Evolutionary conservation across 306 rosid species (phyloP).

Genomic region (Quercus mongolica): DNA sequence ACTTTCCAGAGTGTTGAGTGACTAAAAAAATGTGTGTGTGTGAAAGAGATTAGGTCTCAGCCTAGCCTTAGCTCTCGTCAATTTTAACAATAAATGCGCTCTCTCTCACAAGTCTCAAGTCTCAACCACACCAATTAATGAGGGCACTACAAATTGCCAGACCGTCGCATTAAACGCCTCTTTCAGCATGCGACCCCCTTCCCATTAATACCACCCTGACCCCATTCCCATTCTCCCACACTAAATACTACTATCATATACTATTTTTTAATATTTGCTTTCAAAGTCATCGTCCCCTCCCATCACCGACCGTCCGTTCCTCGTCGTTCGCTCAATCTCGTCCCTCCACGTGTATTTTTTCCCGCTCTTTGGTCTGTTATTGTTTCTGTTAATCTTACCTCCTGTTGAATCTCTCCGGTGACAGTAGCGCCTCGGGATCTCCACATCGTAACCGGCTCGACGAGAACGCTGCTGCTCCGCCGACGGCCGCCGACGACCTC

Average conservation of each 20-base stretch:
- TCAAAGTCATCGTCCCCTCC: background rate
- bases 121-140: constrained; percentile 32
- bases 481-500: constrained; percentile 46
- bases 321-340: constrained; percentile 13
- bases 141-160: constrained; percentile 34
- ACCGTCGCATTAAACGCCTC: constrained; percentile 32
- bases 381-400: constrained; percentile 15
- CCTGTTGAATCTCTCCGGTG: constrained; percentile 88
- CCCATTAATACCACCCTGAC: constrained; percentile 33
- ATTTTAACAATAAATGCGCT: constrained; percentile 31
- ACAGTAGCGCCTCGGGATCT: constrained; percentile 90
- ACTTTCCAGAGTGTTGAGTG: background rate
- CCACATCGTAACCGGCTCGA: constrained; percentile 90
- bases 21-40: background rate
- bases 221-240: background rate
- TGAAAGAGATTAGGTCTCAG: background rate
- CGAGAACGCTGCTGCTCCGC: constrained; percentile 54
- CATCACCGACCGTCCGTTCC: constrained; percentile 37
- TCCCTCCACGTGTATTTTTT: constrained; percentile 48
- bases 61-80: constrained; percentile 6
- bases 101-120: background rate
- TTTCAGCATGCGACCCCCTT: constrained; percentile 32
- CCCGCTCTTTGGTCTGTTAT: background rate
- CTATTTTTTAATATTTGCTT: background rate
- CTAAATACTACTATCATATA: background rate